These are phyloP conservation scores for Pythium pyrilobum DNA, from an alignment of 352 stramenopile genomes.

Conservation along the genomic window DNA sequence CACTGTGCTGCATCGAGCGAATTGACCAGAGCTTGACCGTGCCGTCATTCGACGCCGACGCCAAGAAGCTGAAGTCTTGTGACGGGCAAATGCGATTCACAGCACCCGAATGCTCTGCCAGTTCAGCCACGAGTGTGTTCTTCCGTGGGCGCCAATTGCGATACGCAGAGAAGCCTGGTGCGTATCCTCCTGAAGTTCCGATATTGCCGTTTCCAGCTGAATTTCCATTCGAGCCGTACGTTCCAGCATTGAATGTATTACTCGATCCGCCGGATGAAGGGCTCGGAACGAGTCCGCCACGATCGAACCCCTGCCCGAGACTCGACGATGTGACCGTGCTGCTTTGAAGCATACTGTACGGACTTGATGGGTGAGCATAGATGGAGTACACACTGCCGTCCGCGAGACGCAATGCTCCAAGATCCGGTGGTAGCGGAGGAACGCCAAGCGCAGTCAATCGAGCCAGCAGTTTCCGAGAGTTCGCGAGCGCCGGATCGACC, in stretches of 20 bases:
- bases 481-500: slow-evolving; percentile 73
- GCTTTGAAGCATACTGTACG: slow-evolving; percentile 40
- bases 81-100: slow-evolving; percentile 92
- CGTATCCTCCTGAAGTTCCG: slow-evolving; percentile 18
- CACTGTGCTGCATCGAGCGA: slow-evolving; percentile 89
- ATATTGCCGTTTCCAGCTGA: slow-evolving; percentile 21
- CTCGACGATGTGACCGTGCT: not conserved
- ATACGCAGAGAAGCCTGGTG: slow-evolving; percentile 46
- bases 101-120: slow-evolving; percentile 91
- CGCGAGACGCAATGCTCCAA: slow-evolving; percentile 74
- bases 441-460: slow-evolving; percentile 90
- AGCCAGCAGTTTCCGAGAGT: slow-evolving; percentile 83
- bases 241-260: slow-evolving; percentile 3
- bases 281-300: slow-evolving; percentile 9
- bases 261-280: not conserved
- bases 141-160: slow-evolving; percentile 82
- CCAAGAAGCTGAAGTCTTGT: slow-evolving; percentile 95
- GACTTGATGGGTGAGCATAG: slow-evolving; percentile 64
- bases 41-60: slow-evolving; percentile 94
- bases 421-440: slow-evolving; percentile 87
- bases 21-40: slow-evolving; percentile 96
- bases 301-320: slow-evolving; percentile 5
- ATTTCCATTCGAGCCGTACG: not conserved
- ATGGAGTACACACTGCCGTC: slow-evolving; percentile 75
- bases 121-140: slow-evolving; percentile 74